Percentiles rank a stretch among this genome's conserved stretches.
Conservation (phyloP, 257 asterid genomes). For the Perilla frutescens region DNA sequence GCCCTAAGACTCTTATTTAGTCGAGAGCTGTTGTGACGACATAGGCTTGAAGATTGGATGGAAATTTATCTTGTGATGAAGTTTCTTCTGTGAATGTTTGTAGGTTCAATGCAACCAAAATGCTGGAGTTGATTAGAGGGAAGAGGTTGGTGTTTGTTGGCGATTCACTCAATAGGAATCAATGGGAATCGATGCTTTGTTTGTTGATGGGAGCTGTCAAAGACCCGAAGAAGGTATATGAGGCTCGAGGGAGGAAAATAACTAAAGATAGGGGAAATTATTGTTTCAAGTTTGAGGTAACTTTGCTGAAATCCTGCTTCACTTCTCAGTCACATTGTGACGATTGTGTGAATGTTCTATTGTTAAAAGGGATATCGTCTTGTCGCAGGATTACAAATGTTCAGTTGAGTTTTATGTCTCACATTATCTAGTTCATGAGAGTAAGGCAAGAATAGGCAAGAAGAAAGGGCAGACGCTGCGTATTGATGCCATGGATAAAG, state of each 20-base stretch:
- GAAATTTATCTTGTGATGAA: background rate
- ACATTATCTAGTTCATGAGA: constrained; percentile 82
- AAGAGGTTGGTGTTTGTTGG: constrained; percentile 93
- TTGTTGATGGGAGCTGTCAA: constrained; percentile 73
- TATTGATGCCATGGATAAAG: constrained; percentile 78
- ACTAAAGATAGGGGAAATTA: constrained; percentile 83
- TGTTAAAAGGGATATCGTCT: constrained; percentile 1
- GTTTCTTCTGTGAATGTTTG: constrained; percentile 25
- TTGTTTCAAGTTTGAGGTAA: constrained; percentile 88
- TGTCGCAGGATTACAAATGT: constrained; percentile 77
- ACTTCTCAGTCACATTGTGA: background rate
- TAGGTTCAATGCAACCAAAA: constrained; percentile 81
- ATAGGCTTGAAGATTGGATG: background rate
- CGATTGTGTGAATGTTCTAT: background rate
- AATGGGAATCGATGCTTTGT: constrained; percentile 96
- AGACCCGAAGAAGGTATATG: constrained; percentile 83
- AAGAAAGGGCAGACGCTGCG: constrained; percentile 74
- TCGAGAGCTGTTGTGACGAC: background rate
- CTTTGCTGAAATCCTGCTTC: constrained; percentile 1
- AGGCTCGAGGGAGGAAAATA: constrained; percentile 79
- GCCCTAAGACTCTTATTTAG: background rate
- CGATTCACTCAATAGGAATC: constrained; percentile 88
- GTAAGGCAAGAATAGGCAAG: constrained; percentile 79
- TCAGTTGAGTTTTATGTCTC: constrained; percentile 85
- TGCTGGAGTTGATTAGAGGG: constrained; percentile 83